A percentile compares a stretch with the other conserved stretches of the same genome.
Evolutionary conservation across 106 monocot genomes (phyloP).

Genomic region (Platanthera zijinensis): DNA sequence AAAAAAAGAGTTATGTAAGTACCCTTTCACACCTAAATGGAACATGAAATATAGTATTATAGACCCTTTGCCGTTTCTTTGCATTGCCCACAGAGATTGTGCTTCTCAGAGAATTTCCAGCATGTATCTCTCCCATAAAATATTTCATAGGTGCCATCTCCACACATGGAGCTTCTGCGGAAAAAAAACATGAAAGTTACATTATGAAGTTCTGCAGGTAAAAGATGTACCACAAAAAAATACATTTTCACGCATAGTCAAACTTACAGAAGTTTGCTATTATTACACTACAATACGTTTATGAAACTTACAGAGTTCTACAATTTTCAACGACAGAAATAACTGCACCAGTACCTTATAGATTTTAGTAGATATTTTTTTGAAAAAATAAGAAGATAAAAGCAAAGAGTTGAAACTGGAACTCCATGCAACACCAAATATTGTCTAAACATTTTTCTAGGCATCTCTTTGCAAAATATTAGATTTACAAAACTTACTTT

Average conservation of each 20-base stretch:
- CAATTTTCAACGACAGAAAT: background rate
- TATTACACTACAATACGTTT: background rate
- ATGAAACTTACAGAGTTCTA: background rate
- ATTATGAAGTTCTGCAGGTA: background rate
- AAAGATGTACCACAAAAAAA: background rate
- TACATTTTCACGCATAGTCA: background rate
- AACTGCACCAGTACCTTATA: background rate
- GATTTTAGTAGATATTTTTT: background rate
- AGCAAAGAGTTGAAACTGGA: background rate
- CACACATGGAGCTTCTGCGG: conserved; percentile 37
- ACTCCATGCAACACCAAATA: background rate
- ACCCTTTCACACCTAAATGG: conserved; percentile 97
- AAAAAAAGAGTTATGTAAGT: conserved; percentile 13
- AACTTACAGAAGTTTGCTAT: background rate
- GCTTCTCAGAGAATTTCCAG: conserved; percentile 81
- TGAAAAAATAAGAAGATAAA: background rate
- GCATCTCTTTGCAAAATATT: background rate
- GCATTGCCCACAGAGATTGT: conserved; percentile 89
- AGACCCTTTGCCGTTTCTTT: conserved; percentile 85
- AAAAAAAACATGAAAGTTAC: background rate
- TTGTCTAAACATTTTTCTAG: background rate
- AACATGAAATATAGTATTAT: conserved; percentile 94
- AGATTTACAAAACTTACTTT: background rate
- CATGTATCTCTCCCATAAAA: conserved; percentile 71
- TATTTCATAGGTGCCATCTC: conserved; percentile 64